Conservation (phyloP, 2,329 filamentous ascomycete genomes). For the Xylariaceae sp. region DNA sequence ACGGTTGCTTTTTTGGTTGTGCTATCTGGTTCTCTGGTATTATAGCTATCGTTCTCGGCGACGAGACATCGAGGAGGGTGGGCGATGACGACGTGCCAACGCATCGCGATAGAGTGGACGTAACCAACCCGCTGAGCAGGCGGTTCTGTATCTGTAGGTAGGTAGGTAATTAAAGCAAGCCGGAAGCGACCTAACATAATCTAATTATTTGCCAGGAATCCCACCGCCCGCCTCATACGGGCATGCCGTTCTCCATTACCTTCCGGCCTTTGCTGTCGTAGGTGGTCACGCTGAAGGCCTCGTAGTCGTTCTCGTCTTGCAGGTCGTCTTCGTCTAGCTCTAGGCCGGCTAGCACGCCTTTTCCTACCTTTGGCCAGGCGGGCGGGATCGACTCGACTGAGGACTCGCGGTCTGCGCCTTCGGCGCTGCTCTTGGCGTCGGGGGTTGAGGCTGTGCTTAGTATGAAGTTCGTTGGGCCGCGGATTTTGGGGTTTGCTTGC, state of each 20-base stretch:
- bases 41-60: too few relatives aligned
- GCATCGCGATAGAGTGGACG: too few relatives aligned
- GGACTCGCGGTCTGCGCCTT: slow-evolving; percentile 23
- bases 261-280: slow-evolving; percentile 33
- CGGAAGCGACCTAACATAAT: too few relatives aligned
- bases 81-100: too few relatives aligned
- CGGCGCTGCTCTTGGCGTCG: slow-evolving; percentile 11
- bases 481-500: slow-evolving; percentile 35
- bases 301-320: slow-evolving; percentile 33
- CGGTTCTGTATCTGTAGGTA: too few relatives aligned
- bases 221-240: slow-evolving; percentile 21
- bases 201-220: too few relatives aligned
- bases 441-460: slow-evolving; percentile 5
- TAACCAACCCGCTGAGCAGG: too few relatives aligned
- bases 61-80: too few relatives aligned
- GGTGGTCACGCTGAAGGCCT: slow-evolving; percentile 35
- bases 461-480: slow-evolving; percentile 34
- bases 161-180: too few relatives aligned
- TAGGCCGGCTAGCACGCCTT: slow-evolving; percentile 29
- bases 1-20: too few relatives aligned
- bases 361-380: slow-evolving; percentile 32
- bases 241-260: slow-evolving; percentile 32
- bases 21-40: too few relatives aligned
- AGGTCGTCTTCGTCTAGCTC: slow-evolving; percentile 32
- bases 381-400: slow-evolving; percentile 32